Percentiles rank a stretch among this genome's conserved stretches.
Evolutionary conservation across 1,139 yeast species (phyloP).

Genomic region (Debaryomyces singareniensis): DNA sequence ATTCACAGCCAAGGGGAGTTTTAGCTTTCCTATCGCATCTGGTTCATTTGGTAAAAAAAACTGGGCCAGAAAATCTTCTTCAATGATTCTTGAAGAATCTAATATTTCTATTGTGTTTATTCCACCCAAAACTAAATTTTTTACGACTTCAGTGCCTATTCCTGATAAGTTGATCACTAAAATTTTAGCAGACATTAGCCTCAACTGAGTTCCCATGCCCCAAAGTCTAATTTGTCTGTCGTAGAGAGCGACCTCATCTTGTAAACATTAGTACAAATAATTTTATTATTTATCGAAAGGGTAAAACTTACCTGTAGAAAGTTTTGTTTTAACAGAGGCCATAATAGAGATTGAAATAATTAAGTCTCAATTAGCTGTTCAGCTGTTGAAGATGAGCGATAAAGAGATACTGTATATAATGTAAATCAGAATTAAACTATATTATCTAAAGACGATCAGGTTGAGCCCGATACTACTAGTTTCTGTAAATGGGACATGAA

Average conservation of each 20-base stretch:
- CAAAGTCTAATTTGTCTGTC: slow-evolving; percentile 94
- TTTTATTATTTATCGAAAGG: background rate
- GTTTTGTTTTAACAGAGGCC: background rate
- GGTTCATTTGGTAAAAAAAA: slow-evolving; percentile 64
- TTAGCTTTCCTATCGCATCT: slow-evolving; percentile 38
- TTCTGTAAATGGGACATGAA: slow-evolving; percentile 88
- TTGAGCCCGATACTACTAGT: slow-evolving; percentile 58
- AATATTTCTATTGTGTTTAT: slow-evolving; percentile 68
- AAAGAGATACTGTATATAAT: slow-evolving; percentile 1
- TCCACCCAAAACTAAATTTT: slow-evolving; percentile 86
- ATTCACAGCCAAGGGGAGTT: slow-evolving; percentile 49
- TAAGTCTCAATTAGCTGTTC: background rate
- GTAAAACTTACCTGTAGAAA: background rate
- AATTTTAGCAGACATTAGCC: slow-evolving; percentile 69
- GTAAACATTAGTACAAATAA: slow-evolving; percentile 3
- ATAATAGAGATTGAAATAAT: background rate
- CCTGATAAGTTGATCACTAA: slow-evolving; percentile 66
- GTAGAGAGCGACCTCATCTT: slow-evolving; percentile 84
- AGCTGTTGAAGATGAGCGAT: background rate
- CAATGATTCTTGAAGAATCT: slow-evolving; percentile 51
- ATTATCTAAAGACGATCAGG: slow-evolving; percentile 13
- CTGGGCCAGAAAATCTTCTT: slow-evolving; percentile 68
- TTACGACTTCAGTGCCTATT: slow-evolving; percentile 72
- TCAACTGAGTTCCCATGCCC: slow-evolving; percentile 91
- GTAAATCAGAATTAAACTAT: background rate